phyloP scores from a whole-genome alignment of 257 asterid genomes.

The Nicotiana tabacum region DNA sequence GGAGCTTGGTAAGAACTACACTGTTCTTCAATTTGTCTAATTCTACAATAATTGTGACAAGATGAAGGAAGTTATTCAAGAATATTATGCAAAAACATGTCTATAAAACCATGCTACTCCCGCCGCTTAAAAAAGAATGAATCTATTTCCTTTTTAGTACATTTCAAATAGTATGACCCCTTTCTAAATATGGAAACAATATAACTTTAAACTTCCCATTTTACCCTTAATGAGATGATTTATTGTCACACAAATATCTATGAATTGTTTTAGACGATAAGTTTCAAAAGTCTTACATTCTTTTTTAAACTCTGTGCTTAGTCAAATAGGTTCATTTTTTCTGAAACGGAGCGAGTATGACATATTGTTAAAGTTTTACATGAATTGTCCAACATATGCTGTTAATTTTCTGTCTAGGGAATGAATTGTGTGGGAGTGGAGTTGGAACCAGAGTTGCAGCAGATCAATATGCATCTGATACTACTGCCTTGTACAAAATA shows the following conservation, averaged over 20 bases:
- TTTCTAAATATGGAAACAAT: no score
- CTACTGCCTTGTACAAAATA: constrained; percentile 22
- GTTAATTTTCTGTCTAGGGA: constrained; percentile 34
- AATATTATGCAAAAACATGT: not conserved
- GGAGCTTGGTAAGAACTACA: constrained; percentile 59
- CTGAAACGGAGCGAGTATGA: not conserved
- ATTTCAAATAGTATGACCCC: no score
- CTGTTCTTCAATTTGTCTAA: not conserved
- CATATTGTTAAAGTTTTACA: not conserved
- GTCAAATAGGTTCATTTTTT: no score
- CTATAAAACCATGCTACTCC: not conserved
- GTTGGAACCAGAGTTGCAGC: constrained; percentile 45
- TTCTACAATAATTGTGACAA: not conserved
- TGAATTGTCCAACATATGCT: not conserved
- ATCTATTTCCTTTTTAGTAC: no score
- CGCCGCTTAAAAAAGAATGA: no score
- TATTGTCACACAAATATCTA: no score
- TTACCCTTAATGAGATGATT: no score
- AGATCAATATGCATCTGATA: constrained; percentile 50
- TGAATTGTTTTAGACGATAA: no score
- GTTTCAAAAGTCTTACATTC: no score
- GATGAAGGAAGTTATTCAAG: not conserved
- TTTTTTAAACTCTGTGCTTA: no score
- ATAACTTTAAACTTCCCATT: no score
- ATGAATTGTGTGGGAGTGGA: constrained; percentile 65